These are phyloP conservation scores for Heterobasidion occidentale DNA, from an alignment of 1,284 basidiomycete species.

Conservation along the genomic window DNA sequence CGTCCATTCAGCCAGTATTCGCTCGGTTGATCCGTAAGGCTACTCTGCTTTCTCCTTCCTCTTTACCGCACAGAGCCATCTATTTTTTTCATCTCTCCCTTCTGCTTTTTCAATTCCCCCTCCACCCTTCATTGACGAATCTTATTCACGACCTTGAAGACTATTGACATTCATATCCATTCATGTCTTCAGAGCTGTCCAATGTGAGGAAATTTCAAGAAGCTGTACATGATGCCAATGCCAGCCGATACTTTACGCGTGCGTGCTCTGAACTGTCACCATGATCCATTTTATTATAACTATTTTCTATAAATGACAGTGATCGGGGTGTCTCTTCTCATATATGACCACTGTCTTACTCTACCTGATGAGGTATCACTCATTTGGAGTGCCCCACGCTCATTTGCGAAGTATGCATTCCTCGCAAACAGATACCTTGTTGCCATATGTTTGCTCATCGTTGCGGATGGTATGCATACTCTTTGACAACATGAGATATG, in stretches of 20 bases:
- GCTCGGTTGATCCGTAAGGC: no score
- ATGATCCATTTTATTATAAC: neutral
- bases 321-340: neutral
- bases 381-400: conserved; percentile 1
- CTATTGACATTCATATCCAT: neutral
- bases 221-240: neutral
- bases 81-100: no score
- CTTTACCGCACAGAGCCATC: no score
- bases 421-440: neutral
- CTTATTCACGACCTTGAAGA: no score
- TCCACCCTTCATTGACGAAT: no score
- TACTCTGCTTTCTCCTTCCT: no score
- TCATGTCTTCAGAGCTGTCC: neutral
- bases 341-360: conserved; percentile 1
- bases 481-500: neutral
- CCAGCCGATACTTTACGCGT: neutral
- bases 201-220: neutral
- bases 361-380: neutral
- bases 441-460: neutral
- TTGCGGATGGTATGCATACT: neutral
- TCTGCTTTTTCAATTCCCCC: no score
- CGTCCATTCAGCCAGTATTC: no score
- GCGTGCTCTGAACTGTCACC: neutral
- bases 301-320: neutral
- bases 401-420: conserved; percentile 1